Conservation (phyloP, 192 early-diverging fungal species). For the Podila clonocystis region DNA sequence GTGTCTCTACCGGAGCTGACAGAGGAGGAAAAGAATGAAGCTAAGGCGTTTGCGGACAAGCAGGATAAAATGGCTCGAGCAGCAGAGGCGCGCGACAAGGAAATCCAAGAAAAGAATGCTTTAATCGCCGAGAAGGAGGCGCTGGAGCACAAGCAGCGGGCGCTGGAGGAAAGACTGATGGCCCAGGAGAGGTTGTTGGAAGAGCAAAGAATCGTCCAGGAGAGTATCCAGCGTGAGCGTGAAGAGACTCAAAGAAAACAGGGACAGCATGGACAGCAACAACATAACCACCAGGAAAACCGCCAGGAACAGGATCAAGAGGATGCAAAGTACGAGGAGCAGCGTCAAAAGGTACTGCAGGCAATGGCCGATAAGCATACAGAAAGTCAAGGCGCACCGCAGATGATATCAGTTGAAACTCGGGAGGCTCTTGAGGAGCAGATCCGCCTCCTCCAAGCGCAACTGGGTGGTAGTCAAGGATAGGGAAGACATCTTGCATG, state of each 20-base stretch:
- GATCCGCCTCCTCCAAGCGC: conserved; percentile 20
- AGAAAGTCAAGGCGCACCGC: not conserved
- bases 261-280: not conserved
- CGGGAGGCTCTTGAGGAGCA: conserved; percentile 27
- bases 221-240: conserved; percentile 1
- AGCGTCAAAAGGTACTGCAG: not conserved
- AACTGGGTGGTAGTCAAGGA: not conserved
- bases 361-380: not conserved
- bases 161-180: not conserved
- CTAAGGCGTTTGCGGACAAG: not conserved
- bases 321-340: not conserved
- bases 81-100: conserved; percentile 12
- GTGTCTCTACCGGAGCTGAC: conserved; percentile 17
- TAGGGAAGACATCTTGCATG: too few species aligned
- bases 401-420: not conserved
- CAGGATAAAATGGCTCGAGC: not conserved
- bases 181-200: conserved; percentile 9
- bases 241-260: not conserved
- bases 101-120: conserved; percentile 10
- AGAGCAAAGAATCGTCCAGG: not conserved
- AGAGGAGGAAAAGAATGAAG: not conserved
- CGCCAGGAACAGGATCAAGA: not conserved
- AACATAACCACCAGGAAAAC: not conserved
- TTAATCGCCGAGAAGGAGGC: conserved; percentile 4
- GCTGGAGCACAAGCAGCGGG: not conserved